phyloP scores from a whole-genome alignment of 1,139 yeast genomes.

The Blastobotrys persicus region DNA sequence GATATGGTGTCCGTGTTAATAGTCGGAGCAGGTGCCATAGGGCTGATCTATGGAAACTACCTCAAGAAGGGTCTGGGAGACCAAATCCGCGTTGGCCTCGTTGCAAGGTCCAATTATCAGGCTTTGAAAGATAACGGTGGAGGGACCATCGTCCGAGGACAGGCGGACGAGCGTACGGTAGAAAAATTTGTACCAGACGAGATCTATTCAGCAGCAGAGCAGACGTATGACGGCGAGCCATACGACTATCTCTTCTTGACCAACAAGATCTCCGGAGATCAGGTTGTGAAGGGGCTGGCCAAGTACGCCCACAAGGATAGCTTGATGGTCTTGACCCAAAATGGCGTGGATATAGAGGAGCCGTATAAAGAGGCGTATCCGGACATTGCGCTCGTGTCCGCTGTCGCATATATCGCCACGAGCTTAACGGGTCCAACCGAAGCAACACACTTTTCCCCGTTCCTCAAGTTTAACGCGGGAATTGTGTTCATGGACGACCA shows the following conservation, averaged over 20 bases:
- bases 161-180: slow-evolving; percentile 4
- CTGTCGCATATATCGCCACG: slow-evolving; percentile 24
- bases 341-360: slow-evolving; percentile 28
- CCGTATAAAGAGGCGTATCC: slow-evolving; percentile 25
- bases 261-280: slow-evolving; percentile 21
- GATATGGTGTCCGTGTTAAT: slow-evolving; percentile 15
- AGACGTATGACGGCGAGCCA: slow-evolving; percentile 18
- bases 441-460: slow-evolving; percentile 15
- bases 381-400: slow-evolving; percentile 23
- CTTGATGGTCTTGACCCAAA: slow-evolving; percentile 25
- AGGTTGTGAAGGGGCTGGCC: slow-evolving; percentile 21
- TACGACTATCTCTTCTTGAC: slow-evolving; percentile 27
- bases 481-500: slow-evolving; percentile 16
- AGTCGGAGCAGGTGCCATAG: slow-evolving; percentile 29
- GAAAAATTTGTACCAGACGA: slow-evolving; percentile 16
- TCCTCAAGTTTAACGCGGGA: slow-evolving; percentile 20
- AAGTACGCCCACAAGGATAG: slow-evolving; percentile 21
- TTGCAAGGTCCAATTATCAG: slow-evolving; percentile 26
- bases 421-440: slow-evolving; percentile 17
- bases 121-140: slow-evolving; percentile 20
- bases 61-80: slow-evolving; percentile 16
- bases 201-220: slow-evolving; percentile 11
- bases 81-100: slow-evolving; percentile 15
- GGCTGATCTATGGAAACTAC: slow-evolving; percentile 21
- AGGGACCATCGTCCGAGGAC: slow-evolving; percentile 7